phyloP scores from a whole-genome alignment of 495 filamentous ascomycete species.

The Rhizodiscina lignyota region DNA sequence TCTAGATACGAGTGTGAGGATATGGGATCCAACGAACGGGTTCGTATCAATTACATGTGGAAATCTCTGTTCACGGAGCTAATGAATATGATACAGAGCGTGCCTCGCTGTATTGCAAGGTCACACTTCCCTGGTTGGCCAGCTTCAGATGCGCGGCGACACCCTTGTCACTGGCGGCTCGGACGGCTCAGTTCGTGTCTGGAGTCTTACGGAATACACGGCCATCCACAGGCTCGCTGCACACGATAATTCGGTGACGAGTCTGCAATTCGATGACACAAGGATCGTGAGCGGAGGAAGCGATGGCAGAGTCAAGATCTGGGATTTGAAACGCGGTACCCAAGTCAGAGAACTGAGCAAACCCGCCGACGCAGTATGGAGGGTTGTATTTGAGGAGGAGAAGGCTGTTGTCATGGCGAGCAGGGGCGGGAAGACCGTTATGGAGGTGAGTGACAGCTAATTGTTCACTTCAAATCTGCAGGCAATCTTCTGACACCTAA shows the following conservation, averaged over 20 bases:
- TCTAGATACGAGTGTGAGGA: conserved; percentile 87
- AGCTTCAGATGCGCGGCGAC: conserved; percentile 85
- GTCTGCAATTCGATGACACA: conserved; percentile 87
- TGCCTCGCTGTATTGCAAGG: conserved; percentile 90
- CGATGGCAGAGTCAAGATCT: conserved; percentile 92
- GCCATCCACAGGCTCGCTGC: conserved; percentile 88
- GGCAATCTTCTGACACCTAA: neutral
- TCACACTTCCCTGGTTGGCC: conserved; percentile 93
- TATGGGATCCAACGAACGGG: conserved; percentile 91
- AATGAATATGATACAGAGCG: conserved; percentile 31
- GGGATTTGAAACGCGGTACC: conserved; percentile 81
- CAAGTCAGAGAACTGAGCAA: conserved; percentile 81
- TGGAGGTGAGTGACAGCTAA: conserved; percentile 59
- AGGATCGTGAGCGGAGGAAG: conserved; percentile 89
- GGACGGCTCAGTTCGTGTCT: conserved; percentile 88
- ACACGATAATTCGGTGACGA: conserved; percentile 97
- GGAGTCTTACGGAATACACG: conserved; percentile 76
- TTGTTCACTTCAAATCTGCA: neutral
- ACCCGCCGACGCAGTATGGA: conserved; percentile 89
- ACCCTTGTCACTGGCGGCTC: conserved; percentile 93
- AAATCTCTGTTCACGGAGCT: conserved; percentile 2
- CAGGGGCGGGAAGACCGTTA: conserved; percentile 67
- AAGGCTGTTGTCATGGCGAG: conserved; percentile 93
- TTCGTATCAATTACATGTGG: conserved; percentile 25
- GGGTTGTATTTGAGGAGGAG: conserved; percentile 95